Conservation (phyloP, 805 yeast genomes). For the Nakazawaea populi region DNA sequence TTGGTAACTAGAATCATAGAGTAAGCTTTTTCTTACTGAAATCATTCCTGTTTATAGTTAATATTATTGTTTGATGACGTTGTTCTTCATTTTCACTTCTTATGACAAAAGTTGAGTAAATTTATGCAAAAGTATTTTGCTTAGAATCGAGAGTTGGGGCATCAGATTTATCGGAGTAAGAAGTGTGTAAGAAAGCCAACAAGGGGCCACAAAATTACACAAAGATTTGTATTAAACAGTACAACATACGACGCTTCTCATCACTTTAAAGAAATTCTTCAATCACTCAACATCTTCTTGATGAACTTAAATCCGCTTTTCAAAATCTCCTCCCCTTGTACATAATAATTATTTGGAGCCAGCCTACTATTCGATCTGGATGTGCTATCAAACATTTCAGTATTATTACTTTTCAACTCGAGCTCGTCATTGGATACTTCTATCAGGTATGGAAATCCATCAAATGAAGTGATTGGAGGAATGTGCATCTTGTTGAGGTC, state of each 20-base stretch:
- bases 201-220: no score
- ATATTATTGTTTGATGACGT: not conserved
- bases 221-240: no score
- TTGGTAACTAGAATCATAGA: conserved; percentile 87
- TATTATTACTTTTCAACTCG: not conserved
- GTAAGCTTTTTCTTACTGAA: conserved; percentile 20
- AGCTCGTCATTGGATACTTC: conserved; percentile 16
- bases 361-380: conserved; percentile 10
- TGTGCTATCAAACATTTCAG: conserved; percentile 1
- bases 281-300: conserved; percentile 24
- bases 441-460: conserved; percentile 59
- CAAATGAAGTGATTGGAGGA: conserved; percentile 68
- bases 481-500: conserved; percentile 59
- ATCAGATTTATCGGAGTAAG: no score
- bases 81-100: not conserved
- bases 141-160: no score
- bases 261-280: not conserved
- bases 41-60: not conserved
- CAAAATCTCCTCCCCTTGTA: conserved; percentile 21
- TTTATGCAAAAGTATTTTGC: no score
- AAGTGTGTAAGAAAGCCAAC: no score
- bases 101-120: no score
- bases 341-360: conserved; percentile 15
- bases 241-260: no score
- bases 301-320: conserved; percentile 30